Evolutionary conservation across 805 yeast genomes (phyloP).

Genomic region (Candida coleopterorum): DNA sequence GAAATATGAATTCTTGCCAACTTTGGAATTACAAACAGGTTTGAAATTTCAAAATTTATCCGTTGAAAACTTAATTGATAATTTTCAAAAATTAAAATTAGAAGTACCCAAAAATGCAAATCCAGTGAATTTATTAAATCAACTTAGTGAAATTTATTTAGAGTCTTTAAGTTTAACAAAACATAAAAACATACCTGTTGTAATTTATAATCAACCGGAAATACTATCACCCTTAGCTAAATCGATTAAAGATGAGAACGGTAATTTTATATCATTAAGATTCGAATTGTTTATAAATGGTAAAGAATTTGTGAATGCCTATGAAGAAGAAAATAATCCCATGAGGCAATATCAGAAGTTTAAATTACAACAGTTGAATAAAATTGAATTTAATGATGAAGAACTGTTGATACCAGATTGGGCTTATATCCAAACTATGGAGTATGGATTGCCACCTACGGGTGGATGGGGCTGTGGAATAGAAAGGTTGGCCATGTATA

Average conservation of each 20-base stretch:
- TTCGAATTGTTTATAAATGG: conserved; percentile 83
- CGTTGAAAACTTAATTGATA: conserved; percentile 35
- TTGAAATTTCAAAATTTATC: conserved; percentile 43
- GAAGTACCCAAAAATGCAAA: conserved; percentile 37
- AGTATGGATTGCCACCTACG: conserved; percentile 94
- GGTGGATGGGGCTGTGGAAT: conserved; percentile 98
- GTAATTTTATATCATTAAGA: conserved; percentile 51
- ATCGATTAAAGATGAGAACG: conserved; percentile 35
- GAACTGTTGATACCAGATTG: conserved; percentile 72
- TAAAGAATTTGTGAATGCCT: conserved; percentile 83
- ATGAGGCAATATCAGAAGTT: conserved; percentile 63
- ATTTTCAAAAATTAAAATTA: conserved; percentile 35
- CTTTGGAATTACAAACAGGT: conserved; percentile 54
- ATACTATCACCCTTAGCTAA: conserved; percentile 86
- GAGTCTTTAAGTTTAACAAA: conserved; percentile 53
- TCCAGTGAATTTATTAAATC: conserved; percentile 60
- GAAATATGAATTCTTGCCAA: conserved; percentile 61
- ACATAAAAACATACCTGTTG: conserved; percentile 48
- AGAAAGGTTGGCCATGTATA: conserved; percentile 79
- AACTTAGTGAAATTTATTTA: conserved; percentile 52
- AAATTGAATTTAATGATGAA: conserved; percentile 45
- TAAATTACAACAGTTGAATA: conserved; percentile 47
- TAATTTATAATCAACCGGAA: conserved; percentile 80
- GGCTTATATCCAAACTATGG: conserved; percentile 70
- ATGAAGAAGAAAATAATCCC: conserved; percentile 95